Evolutionary conservation across 75 land plant species (phyloP).

Genomic region (Sequoiadendron giganteum): DNA sequence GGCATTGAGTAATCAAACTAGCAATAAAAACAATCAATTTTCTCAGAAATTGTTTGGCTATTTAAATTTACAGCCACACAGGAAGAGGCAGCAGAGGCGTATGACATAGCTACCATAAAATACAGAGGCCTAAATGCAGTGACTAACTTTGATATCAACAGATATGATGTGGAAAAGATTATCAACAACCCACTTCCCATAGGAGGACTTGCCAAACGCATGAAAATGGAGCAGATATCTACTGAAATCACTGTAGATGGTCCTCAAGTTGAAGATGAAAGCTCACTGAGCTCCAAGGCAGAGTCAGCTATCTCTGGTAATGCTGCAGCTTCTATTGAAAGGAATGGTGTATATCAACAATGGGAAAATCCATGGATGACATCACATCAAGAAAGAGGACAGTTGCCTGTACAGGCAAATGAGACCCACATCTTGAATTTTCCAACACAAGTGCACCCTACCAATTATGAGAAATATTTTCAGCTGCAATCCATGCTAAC

Average conservation of each 20-base stretch:
- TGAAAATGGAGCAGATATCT: background rate
- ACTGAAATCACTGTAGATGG: background rate
- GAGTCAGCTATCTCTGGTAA: background rate
- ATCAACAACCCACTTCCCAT: background rate
- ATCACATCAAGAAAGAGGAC: background rate
- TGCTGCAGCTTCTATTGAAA: background rate
- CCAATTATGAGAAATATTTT: background rate
- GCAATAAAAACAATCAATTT: background rate
- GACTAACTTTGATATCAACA: constrained; percentile 29
- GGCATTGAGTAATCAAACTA: background rate
- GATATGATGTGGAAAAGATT: constrained; percentile 19
- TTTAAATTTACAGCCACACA: constrained; percentile 2
- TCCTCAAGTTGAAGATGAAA: background rate
- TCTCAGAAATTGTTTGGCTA: background rate
- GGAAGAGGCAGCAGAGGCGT: constrained; percentile 31
- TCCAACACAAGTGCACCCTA: background rate
- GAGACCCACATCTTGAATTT: background rate
- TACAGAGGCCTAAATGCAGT: constrained; percentile 23
- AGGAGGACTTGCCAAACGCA: background rate
- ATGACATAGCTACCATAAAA: constrained; percentile 27
- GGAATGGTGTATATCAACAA: background rate
- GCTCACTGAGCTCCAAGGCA: background rate
- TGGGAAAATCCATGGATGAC: background rate
- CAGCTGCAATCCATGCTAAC: background rate
- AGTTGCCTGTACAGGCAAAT: background rate